These are phyloP conservation scores for Penicillium sp. DNA, from an alignment of 2,329 filamentous ascomycete genomes.

Conservation along the genomic window DNA sequence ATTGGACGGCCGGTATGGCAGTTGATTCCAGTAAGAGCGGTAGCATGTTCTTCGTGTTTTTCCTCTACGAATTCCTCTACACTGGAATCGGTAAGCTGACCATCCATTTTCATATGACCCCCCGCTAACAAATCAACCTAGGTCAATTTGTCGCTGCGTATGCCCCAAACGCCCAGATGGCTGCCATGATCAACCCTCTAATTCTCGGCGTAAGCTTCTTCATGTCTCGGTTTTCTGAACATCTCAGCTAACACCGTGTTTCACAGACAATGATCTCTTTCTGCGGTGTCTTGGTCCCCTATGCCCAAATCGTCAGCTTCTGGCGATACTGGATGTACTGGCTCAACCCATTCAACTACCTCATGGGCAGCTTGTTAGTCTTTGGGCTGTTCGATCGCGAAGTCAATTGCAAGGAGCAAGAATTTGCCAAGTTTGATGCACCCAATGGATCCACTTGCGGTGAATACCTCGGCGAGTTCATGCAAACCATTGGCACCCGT, in stretches of 20 bases:
- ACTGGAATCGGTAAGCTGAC: conserved; percentile 56
- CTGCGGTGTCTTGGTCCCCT: conserved; percentile 33
- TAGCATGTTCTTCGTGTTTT: conserved; percentile 65
- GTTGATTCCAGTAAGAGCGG: conserved; percentile 35
- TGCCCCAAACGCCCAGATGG: conserved; percentile 64
- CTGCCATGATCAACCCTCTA: conserved; percentile 71
- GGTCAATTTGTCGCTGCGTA: conserved; percentile 76
- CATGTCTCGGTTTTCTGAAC: not conserved
- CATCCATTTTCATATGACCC: not conserved
- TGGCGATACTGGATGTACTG: conserved; percentile 37
- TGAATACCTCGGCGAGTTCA: conserved; percentile 56
- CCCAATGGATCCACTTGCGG: conserved; percentile 52
- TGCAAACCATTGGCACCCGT: conserved; percentile 46
- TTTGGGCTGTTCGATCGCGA: conserved; percentile 27
- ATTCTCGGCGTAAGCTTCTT: conserved; percentile 51
- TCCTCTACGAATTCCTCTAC: conserved; percentile 71
- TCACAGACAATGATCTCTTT: conserved; percentile 28
- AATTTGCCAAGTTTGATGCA: conserved; percentile 33
- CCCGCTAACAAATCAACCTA: not conserved
- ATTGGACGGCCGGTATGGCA: conserved; percentile 62
- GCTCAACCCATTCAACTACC: conserved; percentile 33
- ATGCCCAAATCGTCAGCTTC: conserved; percentile 30
- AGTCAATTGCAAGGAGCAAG: conserved; percentile 24
- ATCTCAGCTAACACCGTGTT: not conserved
- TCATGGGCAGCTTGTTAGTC: conserved; percentile 30